Evolutionary conservation across 2,329 filamentous ascomycete genomes (phyloP).

Genomic region (Clarireedia homoeocarpa): DNA sequence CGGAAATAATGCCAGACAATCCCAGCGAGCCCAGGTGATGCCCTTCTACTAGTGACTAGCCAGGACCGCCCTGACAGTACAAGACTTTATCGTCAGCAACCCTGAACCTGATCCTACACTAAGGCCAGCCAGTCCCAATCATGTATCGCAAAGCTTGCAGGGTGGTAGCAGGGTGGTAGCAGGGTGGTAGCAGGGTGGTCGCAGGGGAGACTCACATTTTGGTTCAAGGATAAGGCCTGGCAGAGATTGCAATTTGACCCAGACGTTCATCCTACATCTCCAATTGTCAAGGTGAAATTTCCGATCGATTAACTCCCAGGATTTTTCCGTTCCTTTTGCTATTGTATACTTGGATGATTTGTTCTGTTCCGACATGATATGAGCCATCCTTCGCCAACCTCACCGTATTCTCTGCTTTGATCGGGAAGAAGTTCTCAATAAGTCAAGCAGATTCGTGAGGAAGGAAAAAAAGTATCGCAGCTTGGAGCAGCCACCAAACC

Average conservation of each 20-base stretch:
- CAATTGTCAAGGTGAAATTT: conserved; percentile 3
- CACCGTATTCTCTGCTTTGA: neutral
- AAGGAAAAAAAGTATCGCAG: neutral
- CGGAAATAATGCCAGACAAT: too few relatives aligned
- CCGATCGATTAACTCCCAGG: neutral
- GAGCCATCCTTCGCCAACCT: neutral
- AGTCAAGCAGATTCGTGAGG: neutral
- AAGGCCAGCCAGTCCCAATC: neutral
- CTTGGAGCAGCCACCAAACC: neutral
- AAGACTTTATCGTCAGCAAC: conserved; percentile 1
- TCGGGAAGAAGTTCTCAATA: neutral
- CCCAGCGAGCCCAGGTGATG: too few relatives aligned
- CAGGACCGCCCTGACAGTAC: neutral
- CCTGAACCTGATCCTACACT: neutral
- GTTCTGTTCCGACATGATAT: neutral
- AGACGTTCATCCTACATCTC: conserved; percentile 8
- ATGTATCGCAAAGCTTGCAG: neutral
- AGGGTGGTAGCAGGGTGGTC: neutral
- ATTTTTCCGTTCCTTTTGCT: neutral
- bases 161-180: neutral
- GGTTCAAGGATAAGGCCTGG: neutral
- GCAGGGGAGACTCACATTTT: neutral
- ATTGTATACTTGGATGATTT: neutral
- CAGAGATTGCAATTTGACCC: conserved; percentile 4
- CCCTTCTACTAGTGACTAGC: neutral